phyloP scores from a whole-genome alignment of 2,329 filamentous ascomycete species.

The Thielaviopsis populi region DNA sequence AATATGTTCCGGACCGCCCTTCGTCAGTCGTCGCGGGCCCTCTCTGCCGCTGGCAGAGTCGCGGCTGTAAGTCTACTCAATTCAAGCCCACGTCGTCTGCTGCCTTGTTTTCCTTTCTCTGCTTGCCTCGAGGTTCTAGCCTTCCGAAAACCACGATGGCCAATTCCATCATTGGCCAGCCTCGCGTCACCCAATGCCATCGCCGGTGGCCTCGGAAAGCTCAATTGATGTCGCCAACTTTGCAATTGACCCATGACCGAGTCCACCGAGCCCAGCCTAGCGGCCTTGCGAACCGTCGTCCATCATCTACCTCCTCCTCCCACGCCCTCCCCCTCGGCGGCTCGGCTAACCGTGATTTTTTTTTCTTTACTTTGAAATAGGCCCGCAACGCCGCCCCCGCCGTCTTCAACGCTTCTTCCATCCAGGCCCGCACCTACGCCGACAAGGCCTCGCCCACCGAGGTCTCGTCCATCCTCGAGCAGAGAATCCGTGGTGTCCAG shows the following conservation, averaged over 20 bases:
- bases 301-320: constrained; percentile 22
- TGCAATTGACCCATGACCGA: constrained; percentile 15
- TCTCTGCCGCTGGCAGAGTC: constrained; percentile 83
- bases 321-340: constrained; percentile 23
- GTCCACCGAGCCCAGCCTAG: constrained; percentile 4
- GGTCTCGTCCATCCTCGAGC: constrained; percentile 98
- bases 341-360: constrained; percentile 36
- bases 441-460: constrained; percentile 93
- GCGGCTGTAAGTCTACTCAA: constrained; percentile 67
- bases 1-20: constrained; percentile 97
- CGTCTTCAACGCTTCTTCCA: constrained; percentile 52
- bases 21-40: constrained; percentile 87
- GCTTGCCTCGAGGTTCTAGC: constrained; percentile 11
- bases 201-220: constrained; percentile 14
- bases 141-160: constrained; percentile 24
- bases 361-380: constrained; percentile 42
- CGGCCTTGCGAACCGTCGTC: constrained; percentile 19
- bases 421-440: constrained; percentile 75
- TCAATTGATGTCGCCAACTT: constrained; percentile 11
- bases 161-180: constrained; percentile 33
- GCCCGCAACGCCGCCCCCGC: constrained; percentile 73
- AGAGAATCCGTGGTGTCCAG: constrained; percentile 95
- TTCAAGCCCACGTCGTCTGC: constrained; percentile 4
- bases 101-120: constrained; percentile 4
- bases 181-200: constrained; percentile 13